Base-by-base conservation (phyloP, 2,329 filamentous ascomycete genomes). In the Dothideomycetes sp. region DNA sequence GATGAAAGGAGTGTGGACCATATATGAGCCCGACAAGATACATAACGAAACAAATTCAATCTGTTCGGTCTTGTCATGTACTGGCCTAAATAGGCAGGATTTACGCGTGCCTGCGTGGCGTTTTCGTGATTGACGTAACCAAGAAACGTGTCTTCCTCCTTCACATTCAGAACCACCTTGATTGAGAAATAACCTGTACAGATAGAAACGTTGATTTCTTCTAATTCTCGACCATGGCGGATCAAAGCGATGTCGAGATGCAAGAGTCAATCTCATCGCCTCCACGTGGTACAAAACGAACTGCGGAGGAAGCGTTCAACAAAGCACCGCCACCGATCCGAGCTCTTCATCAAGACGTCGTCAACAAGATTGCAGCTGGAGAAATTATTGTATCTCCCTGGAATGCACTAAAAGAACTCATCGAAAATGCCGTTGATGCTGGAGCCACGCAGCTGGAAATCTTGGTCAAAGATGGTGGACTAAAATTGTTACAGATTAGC, bases 311-410 rank as follows among this genome's bases (percentile, higher is more conserved):
- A 35, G 46, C 44, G 1, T 48, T 48, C 43, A 51, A 57, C 23
- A 42, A 16, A n/a, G 32, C 31, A 6, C 40, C 40, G 32, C 40
- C 32, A 36, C 40, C 40, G 20, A 75, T 75, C 51, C 63, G 94
- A 80, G 83, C 89, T 11, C 74, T 98, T 18, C 84, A 94, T 54
- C 80, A 84, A 48, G 82, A 91, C 65, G 91, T 98, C 16, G 84
- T 98, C 50, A 98, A 96, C 69, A 98, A 96, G 62, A 98, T 98
- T 51, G 91, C 91, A 1, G 91, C 91, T 0, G 91, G 91, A 15
- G 91, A 98, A 62, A 98, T 98, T 53, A 98, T 98, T 46, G 87
- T 98, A 34, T 89, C 91, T 2, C 93, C 91, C 0, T 87, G 95
- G 19, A 86, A 98, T 61, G 91, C 93, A 3, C 64, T 98, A 43